Conservation (phyloP, 257 asterid genomes). For the Mitragyna speciosa region DNA sequence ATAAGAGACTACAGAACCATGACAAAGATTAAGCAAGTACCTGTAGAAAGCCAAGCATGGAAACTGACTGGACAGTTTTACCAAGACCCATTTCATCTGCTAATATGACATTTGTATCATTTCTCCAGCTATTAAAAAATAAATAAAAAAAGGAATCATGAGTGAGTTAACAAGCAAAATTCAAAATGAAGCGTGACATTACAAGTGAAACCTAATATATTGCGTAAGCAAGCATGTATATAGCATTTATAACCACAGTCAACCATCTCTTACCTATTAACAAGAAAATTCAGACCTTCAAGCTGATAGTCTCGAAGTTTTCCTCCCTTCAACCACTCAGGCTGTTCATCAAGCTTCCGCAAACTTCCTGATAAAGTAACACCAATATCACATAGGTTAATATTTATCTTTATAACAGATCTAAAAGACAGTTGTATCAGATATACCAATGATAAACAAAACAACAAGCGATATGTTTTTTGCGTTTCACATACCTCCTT, state of each 20-base stretch:
- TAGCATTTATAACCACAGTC: not conserved
- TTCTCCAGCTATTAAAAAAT: conserved; percentile 89
- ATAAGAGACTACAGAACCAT: conserved; percentile 11
- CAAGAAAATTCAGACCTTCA: conserved; percentile 95
- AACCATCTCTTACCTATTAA: conserved; percentile 72
- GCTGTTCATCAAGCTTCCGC: conserved; percentile 97
- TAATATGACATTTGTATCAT: conserved; percentile 93
- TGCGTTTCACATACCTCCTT: not conserved
- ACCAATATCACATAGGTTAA: conserved; percentile 4
- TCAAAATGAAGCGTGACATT: not conserved
- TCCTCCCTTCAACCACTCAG: conserved; percentile 97
- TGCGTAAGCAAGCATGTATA: not conserved
- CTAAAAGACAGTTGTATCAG: too few species aligned
- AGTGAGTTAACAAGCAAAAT: conserved; percentile 27
- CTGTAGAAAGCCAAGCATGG: conserved; percentile 99
- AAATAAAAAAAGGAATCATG: conserved; percentile 30
- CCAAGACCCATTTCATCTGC: conserved; percentile 99
- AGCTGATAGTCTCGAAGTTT: conserved; percentile 99
- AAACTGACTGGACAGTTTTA: conserved; percentile 97
- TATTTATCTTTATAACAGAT: not conserved
- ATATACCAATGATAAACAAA: not conserved
- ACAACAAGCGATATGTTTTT: not conserved
- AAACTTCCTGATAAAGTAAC: conserved; percentile 70
- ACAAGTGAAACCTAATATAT: conserved; percentile 18
- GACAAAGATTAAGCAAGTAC: conserved; percentile 33